Evolutionary conservation across 225 moss, liverwort and hornwort species (phyloP).

Genomic region (Lunularia cruciata): DNA sequence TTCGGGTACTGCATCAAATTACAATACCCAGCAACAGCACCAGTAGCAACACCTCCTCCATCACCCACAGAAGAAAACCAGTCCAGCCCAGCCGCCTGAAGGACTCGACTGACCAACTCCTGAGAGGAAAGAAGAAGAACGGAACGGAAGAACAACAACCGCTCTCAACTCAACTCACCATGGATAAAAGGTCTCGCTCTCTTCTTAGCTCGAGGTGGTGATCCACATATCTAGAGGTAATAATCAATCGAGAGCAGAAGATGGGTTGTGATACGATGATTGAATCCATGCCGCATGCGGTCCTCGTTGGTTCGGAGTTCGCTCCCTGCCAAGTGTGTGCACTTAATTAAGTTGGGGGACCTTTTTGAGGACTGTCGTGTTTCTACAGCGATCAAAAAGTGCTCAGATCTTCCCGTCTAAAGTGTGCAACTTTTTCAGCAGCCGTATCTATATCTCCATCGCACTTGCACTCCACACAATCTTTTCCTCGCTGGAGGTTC

Average conservation of each 20-base stretch:
- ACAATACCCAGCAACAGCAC: too few relatives aligned
- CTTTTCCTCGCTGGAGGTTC: not conserved
- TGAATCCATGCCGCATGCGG: not conserved
- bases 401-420: not conserved
- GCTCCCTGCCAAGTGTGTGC: slow-evolving; percentile 7
- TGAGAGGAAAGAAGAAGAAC: too few relatives aligned
- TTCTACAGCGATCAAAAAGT: not conserved
- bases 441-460: not conserved
- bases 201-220: not conserved
- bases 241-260: too few relatives aligned
- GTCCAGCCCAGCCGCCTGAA: too few relatives aligned
- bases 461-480: slow-evolving; percentile 4
- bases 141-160: too few relatives aligned
- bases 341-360: not conserved
- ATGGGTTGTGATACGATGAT: too few relatives aligned
- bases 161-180: too few relatives aligned
- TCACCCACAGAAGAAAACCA: too few relatives aligned
- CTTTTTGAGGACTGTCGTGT: not conserved
- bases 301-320: not conserved
- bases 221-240: not conserved
- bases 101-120: too few relatives aligned
- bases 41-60: too few relatives aligned
- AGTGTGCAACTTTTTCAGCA: slow-evolving; percentile 4
- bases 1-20: too few relatives aligned
- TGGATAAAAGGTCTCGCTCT: not conserved